Base-by-base conservation (phyloP, 1,139 yeast species). In the Pichia sp. region DNA sequence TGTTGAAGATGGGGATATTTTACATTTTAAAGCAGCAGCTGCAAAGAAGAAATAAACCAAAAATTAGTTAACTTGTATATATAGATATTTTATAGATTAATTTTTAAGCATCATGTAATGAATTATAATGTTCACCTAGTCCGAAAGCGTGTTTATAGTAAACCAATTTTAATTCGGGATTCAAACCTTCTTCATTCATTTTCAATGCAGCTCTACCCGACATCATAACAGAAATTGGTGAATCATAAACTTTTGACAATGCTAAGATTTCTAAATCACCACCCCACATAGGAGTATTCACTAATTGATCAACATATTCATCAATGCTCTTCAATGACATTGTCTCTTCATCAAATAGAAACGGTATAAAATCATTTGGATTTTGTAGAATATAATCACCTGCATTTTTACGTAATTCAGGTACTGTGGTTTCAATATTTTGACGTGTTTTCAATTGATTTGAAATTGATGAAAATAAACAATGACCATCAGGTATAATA, bases 21-120 rank as follows among this genome's bases (percentile, higher is more conserved):
- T 91, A 63, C 91, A 85, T 75, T 87, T 91, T 78, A 87, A 95
- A 78, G 90, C 97, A 58, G 97, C 95, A 71, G 96, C 96, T 56
- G 97, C 97, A 75, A 91, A 91, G 79, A 81, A 80, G 75, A 76
- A 39, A 39, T 39, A 39, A 29, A 39, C 25, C 5, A 22, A 13
- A 3, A 22, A 25, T 39, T 22, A 14, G 5, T 39, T 53, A 39
- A 14, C 42, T 39, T 39, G 42, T 39, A 25, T 22, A 47, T 25
- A 27, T 30, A 22, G 22, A 19, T 19, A 18, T 11, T 34, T n/a
- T 30, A 41, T 39, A 18, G 28, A 16, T 11, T 14, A 22, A 42
- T 39, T 29, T 14, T 48, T n/a, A 51, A 10, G 47, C 33, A 67
- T 83, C 87, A 54, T 84, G 76, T 51, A 90, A 71, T 5, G 97